These are phyloP conservation scores for Vigna nakashimae DNA, from an alignment of 306 rosid genomes.

Conservation along the genomic window DNA sequence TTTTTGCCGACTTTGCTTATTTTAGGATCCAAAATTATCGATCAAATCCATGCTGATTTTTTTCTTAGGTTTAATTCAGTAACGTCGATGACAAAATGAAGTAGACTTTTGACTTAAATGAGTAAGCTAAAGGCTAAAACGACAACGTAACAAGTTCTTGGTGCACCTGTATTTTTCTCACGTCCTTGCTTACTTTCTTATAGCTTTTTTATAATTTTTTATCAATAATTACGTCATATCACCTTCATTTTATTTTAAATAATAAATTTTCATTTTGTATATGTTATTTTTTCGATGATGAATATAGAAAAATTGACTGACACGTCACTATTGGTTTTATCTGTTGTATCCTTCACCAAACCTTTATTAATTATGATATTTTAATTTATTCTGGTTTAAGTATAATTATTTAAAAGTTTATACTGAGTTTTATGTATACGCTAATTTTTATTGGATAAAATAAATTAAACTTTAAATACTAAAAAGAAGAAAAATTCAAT, in stretches of 20 bases:
- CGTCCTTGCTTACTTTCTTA: neutral
- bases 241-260: neutral
- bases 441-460: no score
- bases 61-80: neutral
- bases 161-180: conserved; percentile 3
- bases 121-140: conserved; percentile 31
- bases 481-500: no score
- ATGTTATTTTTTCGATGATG: no score
- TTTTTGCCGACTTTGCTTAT: conserved; percentile 2
- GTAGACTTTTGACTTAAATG: conserved; percentile 34
- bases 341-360: no score
- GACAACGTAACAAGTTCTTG: conserved; percentile 32
- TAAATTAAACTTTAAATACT: no score
- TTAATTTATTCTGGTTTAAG: no score
- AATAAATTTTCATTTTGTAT: no score
- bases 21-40: neutral
- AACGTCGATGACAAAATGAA: neutral
- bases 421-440: no score
- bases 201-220: neutral
- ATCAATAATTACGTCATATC: neutral
- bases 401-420: no score
- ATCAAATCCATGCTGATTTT: conserved; percentile 6
- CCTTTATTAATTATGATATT: no score
- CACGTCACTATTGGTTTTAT: no score
- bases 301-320: no score